Evolutionary conservation across 2,329 filamentous ascomycete genomes (phyloP), one percentile per base, ranked within the genome.

Genomic region (Trematosphaeria pertusa): DNA sequence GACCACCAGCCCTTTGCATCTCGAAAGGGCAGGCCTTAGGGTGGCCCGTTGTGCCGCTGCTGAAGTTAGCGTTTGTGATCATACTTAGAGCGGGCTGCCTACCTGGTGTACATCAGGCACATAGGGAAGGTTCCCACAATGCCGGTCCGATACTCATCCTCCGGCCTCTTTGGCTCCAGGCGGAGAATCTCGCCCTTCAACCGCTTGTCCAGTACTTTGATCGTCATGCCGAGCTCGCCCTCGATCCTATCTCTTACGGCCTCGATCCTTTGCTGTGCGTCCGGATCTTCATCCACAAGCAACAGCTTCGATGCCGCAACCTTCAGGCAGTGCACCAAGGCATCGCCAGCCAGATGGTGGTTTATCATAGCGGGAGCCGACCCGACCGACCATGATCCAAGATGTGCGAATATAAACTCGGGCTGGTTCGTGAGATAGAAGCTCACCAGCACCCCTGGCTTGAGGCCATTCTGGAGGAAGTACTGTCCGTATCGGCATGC

Each of bases 301-400:
- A 79, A 39, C 21, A 78, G 49, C 54, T 75, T 76, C 1, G 81
- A 75, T 4, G 75, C 76, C 36, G 80, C 81, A 41, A 88, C 76
- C 46, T 77, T 79, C 36, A 89, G 61, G 56, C 86, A 89, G 67
- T 89, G 86, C 35, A 88, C 59, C 53, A 90, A 68, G 1, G 85
- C 81, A 53, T 85, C 80, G 0, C 81, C 83, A 6, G 79, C 76
- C 6, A 90, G 73, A 61, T 89, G 86, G 64, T 86, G 83, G 65
- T 90, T 90, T 65, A 90, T 86, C 69, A 87, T 80, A 0, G 87
- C 86, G 0, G 87, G 87, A 0, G 84, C 85, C 11, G 83, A 83
- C 3, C 87, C 87, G 44, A 89, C 81, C 8, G 83, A 79, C 77
- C 82, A 81, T 3, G 86, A 72, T 0, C 81, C 87, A 31, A 89